A percentile compares a stretch with the other conserved stretches of the same genome.
phyloP scores from a whole-genome alignment of 225 moss, liverwort and hornwort species.

The Sphagnum tenellum region DNA sequence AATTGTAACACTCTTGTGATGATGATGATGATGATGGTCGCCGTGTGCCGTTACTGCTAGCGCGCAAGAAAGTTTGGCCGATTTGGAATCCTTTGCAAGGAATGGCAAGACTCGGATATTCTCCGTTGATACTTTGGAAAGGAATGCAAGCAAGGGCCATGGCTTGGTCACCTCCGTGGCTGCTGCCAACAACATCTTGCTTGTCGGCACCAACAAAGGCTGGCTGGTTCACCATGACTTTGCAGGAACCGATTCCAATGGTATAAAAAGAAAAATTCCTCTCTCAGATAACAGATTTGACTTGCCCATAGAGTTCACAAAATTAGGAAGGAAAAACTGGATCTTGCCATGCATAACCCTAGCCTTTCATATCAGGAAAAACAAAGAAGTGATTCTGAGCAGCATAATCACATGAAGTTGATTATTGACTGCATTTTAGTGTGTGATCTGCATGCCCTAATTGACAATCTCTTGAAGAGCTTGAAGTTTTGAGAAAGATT shows the following conservation, averaged over 20 bases:
- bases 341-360: slow-evolving; percentile 6
- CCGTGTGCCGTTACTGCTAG: background rate
- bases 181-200: slow-evolving; percentile 77
- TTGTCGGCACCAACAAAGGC: slow-evolving; percentile 82
- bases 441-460: too few relatives aligned
- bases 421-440: too few relatives aligned
- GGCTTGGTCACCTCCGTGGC: slow-evolving; percentile 74
- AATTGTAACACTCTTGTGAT: too few relatives aligned
- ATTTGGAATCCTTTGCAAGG: slow-evolving; percentile 29
- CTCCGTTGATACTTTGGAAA: slow-evolving; percentile 67
- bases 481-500: too few relatives aligned
- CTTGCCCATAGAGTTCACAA: too few relatives aligned
- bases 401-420: too few relatives aligned
- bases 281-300: too few relatives aligned
- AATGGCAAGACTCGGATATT: slow-evolving; percentile 60
- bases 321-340: slow-evolving; percentile 20
- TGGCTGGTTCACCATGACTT: slow-evolving; percentile 94
- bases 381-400: too few relatives aligned
- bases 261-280: background rate
- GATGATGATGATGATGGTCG: too few relatives aligned
- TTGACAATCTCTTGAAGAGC: too few relatives aligned
- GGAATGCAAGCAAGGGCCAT: slow-evolving; percentile 77
- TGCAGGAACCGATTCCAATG: slow-evolving; percentile 15
- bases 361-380: too few relatives aligned
- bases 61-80: slow-evolving; percentile 23